These are phyloP conservation scores for Gloeostereum incarnatum DNA, from an alignment of 768 basidiomycete genomes.

Conservation along the genomic window DNA sequence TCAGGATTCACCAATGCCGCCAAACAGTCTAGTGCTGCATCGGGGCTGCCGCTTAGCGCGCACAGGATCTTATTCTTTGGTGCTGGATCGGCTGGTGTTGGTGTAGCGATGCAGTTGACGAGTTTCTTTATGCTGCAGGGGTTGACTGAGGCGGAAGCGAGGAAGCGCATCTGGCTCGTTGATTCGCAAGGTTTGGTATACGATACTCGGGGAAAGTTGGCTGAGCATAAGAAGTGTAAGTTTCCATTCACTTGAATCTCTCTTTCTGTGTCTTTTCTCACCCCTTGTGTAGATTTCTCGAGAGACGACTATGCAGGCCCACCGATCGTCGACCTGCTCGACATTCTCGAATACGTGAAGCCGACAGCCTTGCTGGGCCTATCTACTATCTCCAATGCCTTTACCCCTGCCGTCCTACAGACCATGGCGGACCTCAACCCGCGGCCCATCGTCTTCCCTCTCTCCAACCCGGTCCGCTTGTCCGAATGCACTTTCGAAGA, in stretches of 20 bases:
- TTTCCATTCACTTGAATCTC: not conserved
- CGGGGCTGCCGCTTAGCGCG: constrained; percentile 50
- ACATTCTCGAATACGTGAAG: constrained; percentile 63
- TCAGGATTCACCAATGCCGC: constrained; percentile 88
- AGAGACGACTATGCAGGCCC: constrained; percentile 62
- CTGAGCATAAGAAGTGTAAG: constrained; percentile 69
- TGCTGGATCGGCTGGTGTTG: constrained; percentile 87
- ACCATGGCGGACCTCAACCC: constrained; percentile 56
- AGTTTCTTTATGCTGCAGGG: constrained; percentile 81
- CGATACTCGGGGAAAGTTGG: constrained; percentile 54
- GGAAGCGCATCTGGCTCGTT: constrained; percentile 60
- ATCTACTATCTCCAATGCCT: constrained; percentile 52
- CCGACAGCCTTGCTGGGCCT: constrained; percentile 75
- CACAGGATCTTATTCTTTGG: constrained; percentile 92
- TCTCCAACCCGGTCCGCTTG: constrained; percentile 63
- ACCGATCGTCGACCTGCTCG: constrained; percentile 46
- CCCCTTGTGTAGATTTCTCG: constrained; percentile 55
- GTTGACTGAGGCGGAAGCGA: constrained; percentile 57
- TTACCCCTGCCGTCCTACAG: constrained; percentile 52
- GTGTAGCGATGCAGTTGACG: constrained; percentile 82
- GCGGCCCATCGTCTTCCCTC: constrained; percentile 75
- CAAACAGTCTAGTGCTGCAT: constrained; percentile 49
- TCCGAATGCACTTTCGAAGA: constrained; percentile 54
- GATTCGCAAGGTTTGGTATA: constrained; percentile 75
- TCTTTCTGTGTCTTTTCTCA: constrained; percentile 20